phyloP scores from a whole-genome alignment of 495 filamentous ascomycete species.

The Podospora sp. region DNA sequence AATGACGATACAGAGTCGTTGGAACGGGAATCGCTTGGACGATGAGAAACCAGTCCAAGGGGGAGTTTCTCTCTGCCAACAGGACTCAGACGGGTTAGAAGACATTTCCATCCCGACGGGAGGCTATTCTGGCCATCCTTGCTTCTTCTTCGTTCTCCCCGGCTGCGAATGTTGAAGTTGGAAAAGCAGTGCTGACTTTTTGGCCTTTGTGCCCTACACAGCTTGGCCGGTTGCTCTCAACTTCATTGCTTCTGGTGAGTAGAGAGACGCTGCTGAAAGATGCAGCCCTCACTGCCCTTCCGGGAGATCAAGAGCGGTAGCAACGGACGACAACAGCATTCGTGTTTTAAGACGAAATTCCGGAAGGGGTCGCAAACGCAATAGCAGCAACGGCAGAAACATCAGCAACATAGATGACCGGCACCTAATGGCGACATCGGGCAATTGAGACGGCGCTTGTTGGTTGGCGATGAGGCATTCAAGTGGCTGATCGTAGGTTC shows the following conservation, averaged over 20 bases:
- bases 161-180: background rate
- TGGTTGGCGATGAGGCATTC: background rate
- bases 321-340: constrained; percentile 27
- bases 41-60: constrained; percentile 68
- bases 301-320: constrained; percentile 46
- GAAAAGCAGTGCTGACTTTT: constrained; percentile 16
- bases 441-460: background rate
- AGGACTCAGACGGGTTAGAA: constrained; percentile 74
- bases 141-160: constrained; percentile 13
- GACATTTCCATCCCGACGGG: background rate
- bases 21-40: constrained; percentile 69
- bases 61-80: constrained; percentile 68
- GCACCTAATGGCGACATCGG: background rate
- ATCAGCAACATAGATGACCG: background rate
- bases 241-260: constrained; percentile 86
- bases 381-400: background rate
- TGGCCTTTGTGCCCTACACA: constrained; percentile 36
- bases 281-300: constrained; percentile 10
- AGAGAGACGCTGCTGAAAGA: constrained; percentile 29
- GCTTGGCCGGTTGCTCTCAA: constrained; percentile 75
- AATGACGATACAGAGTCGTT: constrained; percentile 48
- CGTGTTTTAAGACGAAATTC: background rate
- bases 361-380: background rate
- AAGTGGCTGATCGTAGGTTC: constrained; percentile 30
- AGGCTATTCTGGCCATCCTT: background rate